phyloP scores from a whole-genome alignment of 2,329 filamentous ascomycete genomes.

The Graphiopsis chlorocephala region DNA sequence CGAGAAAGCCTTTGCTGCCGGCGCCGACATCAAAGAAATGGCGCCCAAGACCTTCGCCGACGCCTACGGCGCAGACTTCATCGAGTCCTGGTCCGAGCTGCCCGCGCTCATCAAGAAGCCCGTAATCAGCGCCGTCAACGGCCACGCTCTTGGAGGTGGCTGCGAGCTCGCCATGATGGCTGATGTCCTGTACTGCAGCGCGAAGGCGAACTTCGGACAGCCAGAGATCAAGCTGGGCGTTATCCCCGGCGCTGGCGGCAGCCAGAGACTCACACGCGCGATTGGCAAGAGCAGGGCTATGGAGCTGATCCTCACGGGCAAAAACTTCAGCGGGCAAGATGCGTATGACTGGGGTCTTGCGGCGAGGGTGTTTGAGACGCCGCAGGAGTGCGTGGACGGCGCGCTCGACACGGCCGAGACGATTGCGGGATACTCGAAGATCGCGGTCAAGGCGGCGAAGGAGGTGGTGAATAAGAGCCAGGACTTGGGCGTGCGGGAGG shows the following conservation, averaged over 20 bases:
- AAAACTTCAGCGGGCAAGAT: slow-evolving; percentile 77
- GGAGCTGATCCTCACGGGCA: slow-evolving; percentile 86
- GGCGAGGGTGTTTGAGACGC: slow-evolving; percentile 72
- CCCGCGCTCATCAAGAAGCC: slow-evolving; percentile 86
- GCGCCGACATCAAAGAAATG: slow-evolving; percentile 99
- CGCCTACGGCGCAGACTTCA: slow-evolving; percentile 88
- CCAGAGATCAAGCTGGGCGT: slow-evolving; percentile 95
- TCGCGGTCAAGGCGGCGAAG: slow-evolving; percentile 88
- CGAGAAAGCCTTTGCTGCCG: slow-evolving; percentile 86
- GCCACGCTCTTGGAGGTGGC: slow-evolving; percentile 89
- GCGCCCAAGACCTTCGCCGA: slow-evolving; percentile 82
- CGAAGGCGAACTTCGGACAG: slow-evolving; percentile 86
- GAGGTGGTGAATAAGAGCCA: slow-evolving; percentile 99
- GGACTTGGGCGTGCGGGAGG: slow-evolving; percentile 80
- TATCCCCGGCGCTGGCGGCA: slow-evolving; percentile 88
- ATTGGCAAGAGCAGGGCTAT: slow-evolving; percentile 72
- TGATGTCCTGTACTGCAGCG: slow-evolving; percentile 88
- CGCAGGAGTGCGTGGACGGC: slow-evolving; percentile 78
- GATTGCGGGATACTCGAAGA: slow-evolving; percentile 80
- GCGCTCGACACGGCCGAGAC: slow-evolving; percentile 81
- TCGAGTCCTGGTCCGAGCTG: slow-evolving; percentile 88
- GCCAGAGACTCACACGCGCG: slow-evolving; percentile 77
- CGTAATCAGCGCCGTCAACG: slow-evolving; percentile 89
- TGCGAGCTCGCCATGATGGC: slow-evolving; percentile 98
- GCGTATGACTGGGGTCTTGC: slow-evolving; percentile 90